These are phyloP conservation scores for Ceratocystis colombiana DNA, from an alignment of 2,329 filamentous ascomycete genomes.

Conservation along the genomic window DNA sequence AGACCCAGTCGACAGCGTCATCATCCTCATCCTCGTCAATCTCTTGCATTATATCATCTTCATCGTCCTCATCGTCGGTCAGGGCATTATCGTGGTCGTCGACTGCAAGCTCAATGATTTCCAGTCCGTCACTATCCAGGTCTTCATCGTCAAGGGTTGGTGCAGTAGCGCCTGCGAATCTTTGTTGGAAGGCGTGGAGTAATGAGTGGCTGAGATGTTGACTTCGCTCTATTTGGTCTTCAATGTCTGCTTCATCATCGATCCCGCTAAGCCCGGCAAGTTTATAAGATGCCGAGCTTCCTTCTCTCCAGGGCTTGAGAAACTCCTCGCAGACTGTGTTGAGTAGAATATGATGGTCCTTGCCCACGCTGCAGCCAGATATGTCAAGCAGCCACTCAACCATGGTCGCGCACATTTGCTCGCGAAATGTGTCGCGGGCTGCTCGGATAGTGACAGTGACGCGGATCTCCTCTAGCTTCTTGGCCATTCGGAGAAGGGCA, in stretches of 20 bases:
- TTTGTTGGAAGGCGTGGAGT: constrained; percentile 31
- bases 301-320: constrained; percentile 74
- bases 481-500: constrained; percentile 65
- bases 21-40: constrained; percentile 46
- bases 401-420: constrained; percentile 97
- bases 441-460: constrained; percentile 92
- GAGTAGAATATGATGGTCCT: constrained; percentile 68
- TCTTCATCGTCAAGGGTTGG: constrained; percentile 35
- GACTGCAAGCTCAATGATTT: constrained; percentile 32
- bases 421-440: constrained; percentile 85
- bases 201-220: constrained; percentile 34
- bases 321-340: constrained; percentile 84
- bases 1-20: constrained; percentile 43
- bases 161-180: constrained; percentile 22
- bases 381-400: constrained; percentile 95
- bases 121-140: constrained; percentile 39
- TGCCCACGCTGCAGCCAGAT: constrained; percentile 72
- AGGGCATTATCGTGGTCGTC: constrained; percentile 29
- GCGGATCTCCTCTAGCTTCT: constrained; percentile 87
- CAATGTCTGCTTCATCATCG: constrained; percentile 65
- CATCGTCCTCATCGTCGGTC: constrained; percentile 14
- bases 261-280: constrained; percentile 68
- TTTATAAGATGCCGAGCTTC: constrained; percentile 72
- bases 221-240: constrained; percentile 36
- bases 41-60: constrained; percentile 21